Evolutionary conservation across 306 rosid species (phyloP).

Genomic region (Bauhinia variegata): DNA sequence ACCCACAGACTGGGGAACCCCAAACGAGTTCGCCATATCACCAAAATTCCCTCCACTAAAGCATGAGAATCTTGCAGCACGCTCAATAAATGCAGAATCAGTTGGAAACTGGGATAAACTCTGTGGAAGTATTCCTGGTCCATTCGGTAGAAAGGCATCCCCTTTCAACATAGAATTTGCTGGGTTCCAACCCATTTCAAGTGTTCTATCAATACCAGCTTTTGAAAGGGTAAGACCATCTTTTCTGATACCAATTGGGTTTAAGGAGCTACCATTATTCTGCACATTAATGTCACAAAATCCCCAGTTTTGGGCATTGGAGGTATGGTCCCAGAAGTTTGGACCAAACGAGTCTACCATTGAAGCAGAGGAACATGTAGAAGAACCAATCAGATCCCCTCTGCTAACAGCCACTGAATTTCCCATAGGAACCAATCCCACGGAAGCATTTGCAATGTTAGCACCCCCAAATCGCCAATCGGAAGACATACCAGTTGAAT

Average conservation of each 20-base stretch:
- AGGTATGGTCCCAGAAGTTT: conserved; percentile 64
- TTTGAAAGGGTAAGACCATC: conserved; percentile 55
- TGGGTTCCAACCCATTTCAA: conserved; percentile 70
- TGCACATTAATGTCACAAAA: conserved; percentile 59
- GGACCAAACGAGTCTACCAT: conserved; percentile 70
- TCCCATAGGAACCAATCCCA: conserved; percentile 54
- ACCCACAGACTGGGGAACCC: conserved; percentile 58
- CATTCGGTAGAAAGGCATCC: conserved; percentile 56
- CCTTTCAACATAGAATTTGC: conserved; percentile 57
- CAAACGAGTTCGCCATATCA: conserved; percentile 61
- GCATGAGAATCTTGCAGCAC: conserved; percentile 88
- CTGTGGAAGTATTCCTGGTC: conserved; percentile 58
- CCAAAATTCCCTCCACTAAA: conserved; percentile 68
- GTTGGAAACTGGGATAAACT: conserved; percentile 84
- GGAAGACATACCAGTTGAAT: conserved; percentile 57
- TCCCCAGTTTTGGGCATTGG: conserved; percentile 63
- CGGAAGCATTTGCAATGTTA: conserved; percentile 59
- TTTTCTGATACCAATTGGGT: conserved; percentile 50
- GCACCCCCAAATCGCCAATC: conserved; percentile 80
- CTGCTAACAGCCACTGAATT: conserved; percentile 53
- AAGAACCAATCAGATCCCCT: conserved; percentile 65
- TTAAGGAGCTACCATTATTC: conserved; percentile 50
- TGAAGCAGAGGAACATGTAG: conserved; percentile 69
- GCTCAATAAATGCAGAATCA: conserved; percentile 87
- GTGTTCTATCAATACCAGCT: conserved; percentile 57